phyloP scores from a whole-genome alignment of 345 rosid genomes.

The Rhodamnia argentea region DNA sequence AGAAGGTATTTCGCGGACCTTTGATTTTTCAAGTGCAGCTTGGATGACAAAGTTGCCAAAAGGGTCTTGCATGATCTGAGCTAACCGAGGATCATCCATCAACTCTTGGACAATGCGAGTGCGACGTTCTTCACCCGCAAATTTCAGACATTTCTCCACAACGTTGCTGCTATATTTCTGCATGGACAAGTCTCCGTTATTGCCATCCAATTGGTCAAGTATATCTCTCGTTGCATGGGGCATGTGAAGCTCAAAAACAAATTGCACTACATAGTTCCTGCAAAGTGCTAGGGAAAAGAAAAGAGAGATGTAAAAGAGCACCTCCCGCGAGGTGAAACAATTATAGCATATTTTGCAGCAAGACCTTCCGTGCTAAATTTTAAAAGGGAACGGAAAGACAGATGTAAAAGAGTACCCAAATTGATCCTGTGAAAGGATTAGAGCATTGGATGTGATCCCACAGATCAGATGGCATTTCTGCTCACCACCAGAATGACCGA shows the following conservation, averaged over 20 bases:
- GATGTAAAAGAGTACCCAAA: constrained; percentile 44
- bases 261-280: constrained; percentile 14
- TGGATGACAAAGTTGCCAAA: constrained; percentile 78
- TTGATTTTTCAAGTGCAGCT: constrained; percentile 56
- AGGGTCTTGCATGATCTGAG: constrained; percentile 73
- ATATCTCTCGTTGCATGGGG: constrained; percentile 43
- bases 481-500: constrained; percentile 40
- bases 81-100: constrained; percentile 38
- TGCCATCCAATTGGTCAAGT: constrained; percentile 57
- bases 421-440: constrained; percentile 67
- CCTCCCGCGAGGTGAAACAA: not conserved
- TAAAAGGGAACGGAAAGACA: not conserved
- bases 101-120: constrained; percentile 42
- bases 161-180: constrained; percentile 91
- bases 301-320: not conserved
- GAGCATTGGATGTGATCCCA: constrained; percentile 51
- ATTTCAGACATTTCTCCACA: constrained; percentile 69
- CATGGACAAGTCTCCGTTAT: constrained; percentile 63
- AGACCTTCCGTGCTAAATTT: not conserved
- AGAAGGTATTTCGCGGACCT: constrained; percentile 19
- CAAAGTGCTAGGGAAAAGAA: not conserved
- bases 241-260: constrained; percentile 5
- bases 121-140: constrained; percentile 37
- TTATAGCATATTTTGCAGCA: not conserved
- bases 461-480: constrained; percentile 29